phyloP scores from a whole-genome alignment of 2,329 filamentous ascomycete species.

The Orbilia oligospora region DNA sequence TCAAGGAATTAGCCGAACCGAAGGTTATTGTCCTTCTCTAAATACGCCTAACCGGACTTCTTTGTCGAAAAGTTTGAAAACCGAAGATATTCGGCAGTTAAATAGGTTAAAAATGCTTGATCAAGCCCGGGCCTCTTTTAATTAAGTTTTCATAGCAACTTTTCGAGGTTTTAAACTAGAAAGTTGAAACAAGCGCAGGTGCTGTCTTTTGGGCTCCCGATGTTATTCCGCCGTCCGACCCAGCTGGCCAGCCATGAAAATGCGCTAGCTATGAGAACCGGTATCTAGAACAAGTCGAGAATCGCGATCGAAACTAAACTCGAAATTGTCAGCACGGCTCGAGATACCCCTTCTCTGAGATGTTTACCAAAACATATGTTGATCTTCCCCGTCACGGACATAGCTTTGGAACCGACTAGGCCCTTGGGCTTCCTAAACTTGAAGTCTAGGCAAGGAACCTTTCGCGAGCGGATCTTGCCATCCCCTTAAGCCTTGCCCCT shows the following conservation, averaged over 20 bases:
- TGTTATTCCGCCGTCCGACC: no score
- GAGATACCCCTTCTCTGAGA: conserved; percentile 34
- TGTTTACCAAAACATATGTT: conserved; percentile 4
- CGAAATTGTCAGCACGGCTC: conserved; percentile 42
- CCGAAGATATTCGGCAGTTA: conserved; percentile 25
- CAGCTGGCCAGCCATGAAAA: no score
- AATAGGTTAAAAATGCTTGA: conserved; percentile 2
- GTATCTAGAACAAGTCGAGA: not conserved
- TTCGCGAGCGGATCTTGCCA: conserved; percentile 28
- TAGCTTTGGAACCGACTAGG: conserved; percentile 31
- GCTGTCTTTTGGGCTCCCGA: not conserved
- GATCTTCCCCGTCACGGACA: conserved; percentile 18
- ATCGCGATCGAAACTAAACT: no score
- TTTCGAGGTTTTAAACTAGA: conserved; percentile 18
- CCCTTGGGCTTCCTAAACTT: not conserved
- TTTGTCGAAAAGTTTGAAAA: not conserved
- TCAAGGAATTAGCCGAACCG: conserved; percentile 58
- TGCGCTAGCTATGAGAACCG: no score
- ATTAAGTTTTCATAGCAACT: not conserved
- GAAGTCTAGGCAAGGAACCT: not conserved
- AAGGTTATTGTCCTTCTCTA: conserved; percentile 24
- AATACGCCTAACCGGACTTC: no score
- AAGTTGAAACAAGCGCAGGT: conserved; percentile 35
- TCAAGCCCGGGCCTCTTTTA: not conserved
- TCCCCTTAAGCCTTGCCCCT: not conserved